Evolutionary conservation across 164 flowering plant genomes (phyloP).

Genomic region (Hamamelis virginiana): DNA sequence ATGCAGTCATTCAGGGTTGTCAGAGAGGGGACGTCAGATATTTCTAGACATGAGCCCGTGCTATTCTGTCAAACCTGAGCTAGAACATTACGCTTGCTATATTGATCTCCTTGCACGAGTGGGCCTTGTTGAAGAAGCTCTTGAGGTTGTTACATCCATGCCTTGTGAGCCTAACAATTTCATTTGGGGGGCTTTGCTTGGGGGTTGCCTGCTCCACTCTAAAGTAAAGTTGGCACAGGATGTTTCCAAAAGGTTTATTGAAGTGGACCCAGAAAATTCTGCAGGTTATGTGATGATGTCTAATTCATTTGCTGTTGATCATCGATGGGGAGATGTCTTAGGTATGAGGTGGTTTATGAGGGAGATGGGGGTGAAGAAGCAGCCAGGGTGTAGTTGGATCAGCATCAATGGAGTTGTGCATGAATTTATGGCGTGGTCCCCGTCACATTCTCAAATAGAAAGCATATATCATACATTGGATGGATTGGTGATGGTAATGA

Average conservation of each 20-base stretch:
- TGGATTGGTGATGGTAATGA: constrained; percentile 29
- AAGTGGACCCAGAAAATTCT: constrained; percentile 49
- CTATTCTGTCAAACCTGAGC: constrained; percentile 27
- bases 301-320: constrained; percentile 49
- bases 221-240: constrained; percentile 37
- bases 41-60: constrained; percentile 40
- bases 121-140: constrained; percentile 62
- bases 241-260: constrained; percentile 24
- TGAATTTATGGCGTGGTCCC: constrained; percentile 51
- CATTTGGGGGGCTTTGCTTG: constrained; percentile 72
- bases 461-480: constrained; percentile 13
- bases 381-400: constrained; percentile 54
- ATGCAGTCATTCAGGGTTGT: constrained; percentile 63
- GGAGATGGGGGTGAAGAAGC: constrained; percentile 39
- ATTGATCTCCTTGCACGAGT: constrained; percentile 61
- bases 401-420: constrained; percentile 44
- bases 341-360: constrained; percentile 41
- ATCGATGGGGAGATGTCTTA: constrained; percentile 46
- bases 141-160: constrained; percentile 48
- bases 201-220: constrained; percentile 56
- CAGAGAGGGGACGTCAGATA: constrained; percentile 36
- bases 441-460: constrained; percentile 30
- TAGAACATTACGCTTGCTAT: constrained; percentile 68
- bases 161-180: constrained; percentile 52
- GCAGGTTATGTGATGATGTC: constrained; percentile 67